phyloP scores from a whole-genome alignment of 768 basidiomycete genomes.

The Trametes cingulata region DNA sequence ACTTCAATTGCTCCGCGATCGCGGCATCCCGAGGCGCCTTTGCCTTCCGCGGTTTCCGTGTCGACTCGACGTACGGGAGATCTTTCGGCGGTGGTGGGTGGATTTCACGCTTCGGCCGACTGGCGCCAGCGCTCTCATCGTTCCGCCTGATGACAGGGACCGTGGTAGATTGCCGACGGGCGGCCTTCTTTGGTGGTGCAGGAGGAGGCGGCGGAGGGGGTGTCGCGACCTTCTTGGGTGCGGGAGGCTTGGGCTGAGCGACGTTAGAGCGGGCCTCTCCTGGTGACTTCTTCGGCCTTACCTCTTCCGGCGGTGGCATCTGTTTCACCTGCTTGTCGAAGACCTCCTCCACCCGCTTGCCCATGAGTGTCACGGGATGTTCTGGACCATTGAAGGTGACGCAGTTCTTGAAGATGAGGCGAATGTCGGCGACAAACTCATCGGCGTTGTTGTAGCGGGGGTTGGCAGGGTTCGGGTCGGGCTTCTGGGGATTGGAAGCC shows the following conservation, averaged over 20 bases:
- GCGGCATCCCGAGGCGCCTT: conserved; percentile 65
- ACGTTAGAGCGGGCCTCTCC: conserved; percentile 10
- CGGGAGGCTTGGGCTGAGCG: conserved; percentile 45
- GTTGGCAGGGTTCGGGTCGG: conserved; percentile 65
- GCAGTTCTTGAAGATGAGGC: conserved; percentile 87
- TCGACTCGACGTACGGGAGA: conserved; percentile 74
- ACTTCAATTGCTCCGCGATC: conserved; percentile 81
- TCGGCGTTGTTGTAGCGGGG: conserved; percentile 78
- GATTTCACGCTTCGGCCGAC: conserved; percentile 96
- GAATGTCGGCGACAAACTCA: conserved; percentile 84
- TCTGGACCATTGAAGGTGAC: conserved; percentile 92
- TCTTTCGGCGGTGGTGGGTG: conserved; percentile 96
- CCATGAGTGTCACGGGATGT: conserved; percentile 77
- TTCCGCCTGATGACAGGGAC: conserved; percentile 83
- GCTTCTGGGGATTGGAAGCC: conserved; percentile 78
- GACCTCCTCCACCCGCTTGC: conserved; percentile 75
- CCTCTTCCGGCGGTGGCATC: conserved; percentile 76
- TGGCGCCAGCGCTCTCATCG: conserved; percentile 53
- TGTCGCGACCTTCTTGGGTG: conserved; percentile 43
- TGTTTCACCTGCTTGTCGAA: conserved; percentile 90
- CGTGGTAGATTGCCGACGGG: conserved; percentile 76
- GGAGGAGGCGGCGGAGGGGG: conserved; percentile 45
- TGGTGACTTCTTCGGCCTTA: conserved; percentile 33
- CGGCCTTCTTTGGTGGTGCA: conserved; percentile 46
- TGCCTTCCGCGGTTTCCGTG: conserved; percentile 65